Evolutionary conservation across 1,284 basidiomycete genomes (phyloP).

Genomic region (Leccinum variabile): DNA sequence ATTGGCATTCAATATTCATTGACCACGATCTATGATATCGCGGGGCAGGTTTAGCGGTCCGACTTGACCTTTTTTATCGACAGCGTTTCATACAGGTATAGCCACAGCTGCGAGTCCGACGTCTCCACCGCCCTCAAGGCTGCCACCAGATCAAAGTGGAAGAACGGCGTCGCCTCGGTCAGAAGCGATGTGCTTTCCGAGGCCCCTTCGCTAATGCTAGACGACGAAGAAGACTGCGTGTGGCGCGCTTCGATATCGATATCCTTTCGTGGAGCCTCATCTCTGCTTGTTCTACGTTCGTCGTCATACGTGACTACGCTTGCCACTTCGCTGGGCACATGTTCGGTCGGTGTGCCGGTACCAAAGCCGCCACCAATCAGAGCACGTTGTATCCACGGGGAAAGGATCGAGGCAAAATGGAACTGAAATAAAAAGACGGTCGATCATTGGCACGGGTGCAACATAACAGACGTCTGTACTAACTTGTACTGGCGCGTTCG

Average conservation of each 20-base stretch:
- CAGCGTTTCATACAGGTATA: constrained; percentile 12
- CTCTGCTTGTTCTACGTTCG: constrained; percentile 34
- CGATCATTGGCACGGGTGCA: not conserved
- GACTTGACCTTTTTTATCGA: constrained; percentile 12
- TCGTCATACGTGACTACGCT: constrained; percentile 66
- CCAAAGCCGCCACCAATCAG: constrained; percentile 89
- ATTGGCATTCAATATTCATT: not conserved
- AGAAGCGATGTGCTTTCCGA: constrained; percentile 33
- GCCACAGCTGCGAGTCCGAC: constrained; percentile 8
- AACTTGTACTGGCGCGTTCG: constrained; percentile 78
- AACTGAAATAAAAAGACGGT: constrained; percentile 46
- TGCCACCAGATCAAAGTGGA: constrained; percentile 79
- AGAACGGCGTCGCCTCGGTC: constrained; percentile 71
- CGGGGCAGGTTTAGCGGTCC: not conserved
- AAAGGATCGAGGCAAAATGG: constrained; percentile 87
- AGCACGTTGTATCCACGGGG: constrained; percentile 92
- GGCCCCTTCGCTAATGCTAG: constrained; percentile 1
- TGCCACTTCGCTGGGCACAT: constrained; percentile 63
- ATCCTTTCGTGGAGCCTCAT: constrained; percentile 27
- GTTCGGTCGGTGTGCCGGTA: constrained; percentile 45
- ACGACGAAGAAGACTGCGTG: constrained; percentile 18
- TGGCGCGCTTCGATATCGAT: constrained; percentile 37
- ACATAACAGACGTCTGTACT: constrained; percentile 12
- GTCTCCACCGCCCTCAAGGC: constrained; percentile 74
- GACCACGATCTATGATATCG: not conserved